These are phyloP conservation scores for Venturiaceae sp. DNA, from an alignment of 2,329 filamentous ascomycete genomes.

Conservation along the genomic window DNA sequence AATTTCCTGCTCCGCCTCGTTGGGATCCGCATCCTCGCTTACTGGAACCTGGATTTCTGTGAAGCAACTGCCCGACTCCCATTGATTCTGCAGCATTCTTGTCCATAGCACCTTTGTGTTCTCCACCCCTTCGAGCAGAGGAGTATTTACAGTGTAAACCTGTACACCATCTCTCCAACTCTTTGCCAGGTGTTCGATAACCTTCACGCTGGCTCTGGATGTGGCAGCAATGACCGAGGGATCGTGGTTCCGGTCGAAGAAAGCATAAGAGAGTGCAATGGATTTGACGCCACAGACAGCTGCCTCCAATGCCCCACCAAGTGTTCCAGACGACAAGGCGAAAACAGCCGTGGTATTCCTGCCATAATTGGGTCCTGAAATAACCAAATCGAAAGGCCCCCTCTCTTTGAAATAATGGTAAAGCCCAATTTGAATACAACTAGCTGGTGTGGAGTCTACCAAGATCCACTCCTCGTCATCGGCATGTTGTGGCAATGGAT, in stretches of 20 bases:
- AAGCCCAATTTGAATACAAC: slow-evolving; percentile 39
- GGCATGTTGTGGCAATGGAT: slow-evolving; percentile 17
- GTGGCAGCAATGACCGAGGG: slow-evolving; percentile 70
- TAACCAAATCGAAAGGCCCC: slow-evolving; percentile 36
- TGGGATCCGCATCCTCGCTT: slow-evolving; percentile 47
- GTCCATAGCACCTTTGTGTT: slow-evolving; percentile 70
- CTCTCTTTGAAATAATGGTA: slow-evolving; percentile 34
- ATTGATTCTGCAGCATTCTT: slow-evolving; percentile 81
- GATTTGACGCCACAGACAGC: slow-evolving; percentile 40
- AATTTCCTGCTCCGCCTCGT: slow-evolving; percentile 64
- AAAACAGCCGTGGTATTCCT: slow-evolving; percentile 42
- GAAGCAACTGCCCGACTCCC: slow-evolving; percentile 72
- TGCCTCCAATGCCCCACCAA: slow-evolving; percentile 41
- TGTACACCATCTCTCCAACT: slow-evolving; percentile 64
- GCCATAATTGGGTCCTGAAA: slow-evolving; percentile 41
- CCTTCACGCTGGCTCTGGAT: slow-evolving; percentile 59
- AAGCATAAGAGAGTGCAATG: slow-evolving; percentile 84
- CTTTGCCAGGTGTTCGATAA: slow-evolving; percentile 61
- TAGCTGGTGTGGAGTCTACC: slow-evolving; percentile 39
- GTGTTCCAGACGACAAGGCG: slow-evolving; percentile 36
- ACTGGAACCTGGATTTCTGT: slow-evolving; percentile 62
- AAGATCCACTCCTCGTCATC: slow-evolving; percentile 36
- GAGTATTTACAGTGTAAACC: slow-evolving; percentile 87
- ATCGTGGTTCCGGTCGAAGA: slow-evolving; percentile 78
- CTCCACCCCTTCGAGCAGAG: slow-evolving; percentile 68